Conservation (phyloP, 2,329 filamentous ascomycete species). For the Fusarium burgessii region DNA sequence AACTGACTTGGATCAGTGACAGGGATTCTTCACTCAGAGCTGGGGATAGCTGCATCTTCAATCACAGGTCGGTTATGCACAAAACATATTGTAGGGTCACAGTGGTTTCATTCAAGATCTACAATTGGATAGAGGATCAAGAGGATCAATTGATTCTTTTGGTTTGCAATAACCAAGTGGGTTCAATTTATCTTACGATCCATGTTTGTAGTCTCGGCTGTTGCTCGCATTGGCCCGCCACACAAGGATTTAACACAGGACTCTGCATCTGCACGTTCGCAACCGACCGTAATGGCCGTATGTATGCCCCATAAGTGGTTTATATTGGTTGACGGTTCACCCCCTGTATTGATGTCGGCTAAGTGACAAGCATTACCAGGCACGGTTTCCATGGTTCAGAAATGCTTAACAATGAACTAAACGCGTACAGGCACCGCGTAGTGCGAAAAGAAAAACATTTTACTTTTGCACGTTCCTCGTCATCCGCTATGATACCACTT, state of each 20-base stretch:
- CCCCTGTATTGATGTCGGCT: background rate
- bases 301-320: background rate
- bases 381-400: background rate
- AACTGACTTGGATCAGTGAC: slow-evolving; percentile 22
- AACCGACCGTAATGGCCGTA: slow-evolving; percentile 16
- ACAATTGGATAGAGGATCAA: slow-evolving; percentile 1
- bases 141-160: slow-evolving; percentile 13
- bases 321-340: background rate
- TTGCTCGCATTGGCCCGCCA: slow-evolving; percentile 4
- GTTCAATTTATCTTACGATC: slow-evolving; percentile 10
- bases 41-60: slow-evolving; percentile 23
- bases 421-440: background rate
- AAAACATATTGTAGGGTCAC: slow-evolving; percentile 12
- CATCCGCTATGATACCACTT: slow-evolving; percentile 11
- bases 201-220: slow-evolving; percentile 10
- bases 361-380: background rate
- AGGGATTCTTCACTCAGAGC: slow-evolving; percentile 20
- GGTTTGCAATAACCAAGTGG: slow-evolving; percentile 1
- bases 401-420: slow-evolving; percentile 4
- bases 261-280: background rate
- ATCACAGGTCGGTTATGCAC: slow-evolving; percentile 19
- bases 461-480: slow-evolving; percentile 5
- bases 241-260: background rate
- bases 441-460: slow-evolving; percentile 10
- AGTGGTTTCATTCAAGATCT: slow-evolving; percentile 1